Percentiles rank a stretch among this genome's conserved stretches.
Evolutionary conservation across 306 rosid species (phyloP).

Genomic region (Prunus davidiana): DNA sequence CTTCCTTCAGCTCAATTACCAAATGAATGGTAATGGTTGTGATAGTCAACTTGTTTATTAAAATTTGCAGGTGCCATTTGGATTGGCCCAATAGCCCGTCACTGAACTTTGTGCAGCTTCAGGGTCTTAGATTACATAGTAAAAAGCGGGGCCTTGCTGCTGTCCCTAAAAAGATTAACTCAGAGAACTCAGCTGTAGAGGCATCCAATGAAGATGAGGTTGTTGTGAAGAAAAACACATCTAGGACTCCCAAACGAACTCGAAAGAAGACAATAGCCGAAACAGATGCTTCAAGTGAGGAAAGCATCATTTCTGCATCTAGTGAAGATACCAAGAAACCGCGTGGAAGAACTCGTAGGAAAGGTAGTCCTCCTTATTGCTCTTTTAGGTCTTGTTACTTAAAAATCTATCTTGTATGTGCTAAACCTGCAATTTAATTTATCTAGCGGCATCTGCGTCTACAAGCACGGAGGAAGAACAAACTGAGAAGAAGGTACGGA

Average conservation of each 20-base stretch:
- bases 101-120: slow-evolving; percentile 41
- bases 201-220: slow-evolving; percentile 49
- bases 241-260: slow-evolving; percentile 45
- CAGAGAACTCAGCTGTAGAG: slow-evolving; percentile 39
- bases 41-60: slow-evolving; percentile 20
- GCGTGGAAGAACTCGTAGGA: slow-evolving; percentile 43
- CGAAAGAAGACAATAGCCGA: slow-evolving; percentile 49
- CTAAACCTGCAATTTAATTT: slow-evolving; percentile 20
- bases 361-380: slow-evolving; percentile 44
- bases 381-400: background rate
- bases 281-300: slow-evolving; percentile 43
- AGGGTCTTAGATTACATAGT: slow-evolving; percentile 38
- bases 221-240: slow-evolving; percentile 49
- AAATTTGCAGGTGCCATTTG: slow-evolving; percentile 54
- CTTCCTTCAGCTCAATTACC: background rate
- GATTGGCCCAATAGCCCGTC: slow-evolving; percentile 36
- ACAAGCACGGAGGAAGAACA: slow-evolving; percentile 47
- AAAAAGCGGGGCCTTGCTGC: slow-evolving; percentile 53
- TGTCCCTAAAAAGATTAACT: slow-evolving; percentile 59
- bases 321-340: slow-evolving; percentile 51
- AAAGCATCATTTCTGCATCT: slow-evolving; percentile 29
- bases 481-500: slow-evolving; percentile 56
- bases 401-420: slow-evolving; percentile 6
- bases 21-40: slow-evolving; percentile 16
- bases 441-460: slow-evolving; percentile 51